Evolutionary conservation across 2,329 filamentous ascomycete genomes (phyloP).

Genomic region (Trichophyton benhamiae): DNA sequence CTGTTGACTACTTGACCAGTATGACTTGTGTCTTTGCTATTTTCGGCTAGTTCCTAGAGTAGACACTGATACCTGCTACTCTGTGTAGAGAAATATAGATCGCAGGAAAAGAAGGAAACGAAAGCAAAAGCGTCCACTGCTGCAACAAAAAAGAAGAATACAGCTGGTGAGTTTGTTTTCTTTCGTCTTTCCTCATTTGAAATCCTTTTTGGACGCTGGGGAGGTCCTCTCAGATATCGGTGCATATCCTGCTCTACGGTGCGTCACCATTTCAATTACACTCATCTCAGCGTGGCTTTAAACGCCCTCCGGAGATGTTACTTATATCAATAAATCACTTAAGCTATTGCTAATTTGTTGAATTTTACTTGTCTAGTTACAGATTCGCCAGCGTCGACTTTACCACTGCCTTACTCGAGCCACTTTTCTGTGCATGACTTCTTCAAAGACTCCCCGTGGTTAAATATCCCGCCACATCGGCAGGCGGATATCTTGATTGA

Average conservation of each 20-base stretch:
- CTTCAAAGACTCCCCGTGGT: constrained; percentile 80
- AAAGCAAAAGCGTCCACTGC: neutral
- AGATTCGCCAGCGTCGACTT: neutral
- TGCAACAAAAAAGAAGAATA: constrained; percentile 3
- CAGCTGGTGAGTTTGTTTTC: constrained; percentile 8
- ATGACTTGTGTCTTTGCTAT: constrained; percentile 20
- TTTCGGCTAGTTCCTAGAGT: neutral
- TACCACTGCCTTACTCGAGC: constrained; percentile 11
- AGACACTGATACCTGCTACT: neutral
- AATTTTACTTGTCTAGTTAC: neutral
- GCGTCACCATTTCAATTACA: constrained; percentile 1
- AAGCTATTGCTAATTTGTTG: neutral
- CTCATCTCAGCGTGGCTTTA: neutral
- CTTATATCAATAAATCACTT: neutral
- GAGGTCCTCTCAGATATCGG: neutral
- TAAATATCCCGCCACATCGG: constrained; percentile 55
- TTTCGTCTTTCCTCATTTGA: neutral
- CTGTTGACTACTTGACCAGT: constrained; percentile 66
- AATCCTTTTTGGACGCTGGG: neutral
- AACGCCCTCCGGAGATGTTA: neutral
- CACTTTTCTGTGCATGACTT: constrained; percentile 45
- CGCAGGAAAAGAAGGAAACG: constrained; percentile 2
- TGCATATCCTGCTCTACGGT: neutral
- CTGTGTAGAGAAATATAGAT: constrained; percentile 11
- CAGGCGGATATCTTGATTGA: constrained; percentile 52